Percentiles rank a stretch among this genome's conserved stretches.
These are phyloP conservation scores for Phoma sp. DNA, from an alignment of 2,329 filamentous ascomycete species.

Conservation along the genomic window DNA sequence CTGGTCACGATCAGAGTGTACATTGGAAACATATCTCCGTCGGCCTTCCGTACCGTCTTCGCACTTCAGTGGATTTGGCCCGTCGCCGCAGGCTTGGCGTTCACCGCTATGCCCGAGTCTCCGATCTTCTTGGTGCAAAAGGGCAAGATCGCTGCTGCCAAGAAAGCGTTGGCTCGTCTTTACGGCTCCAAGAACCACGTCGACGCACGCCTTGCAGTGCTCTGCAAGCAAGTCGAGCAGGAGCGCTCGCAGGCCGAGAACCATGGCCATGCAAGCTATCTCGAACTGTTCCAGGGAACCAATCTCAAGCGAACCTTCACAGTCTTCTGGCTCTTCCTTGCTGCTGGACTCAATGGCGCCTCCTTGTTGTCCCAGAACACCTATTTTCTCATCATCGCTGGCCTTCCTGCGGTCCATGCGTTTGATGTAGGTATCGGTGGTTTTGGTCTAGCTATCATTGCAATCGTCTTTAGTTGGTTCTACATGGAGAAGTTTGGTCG, in stretches of 20 bases:
- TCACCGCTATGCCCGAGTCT: conserved; percentile 13
- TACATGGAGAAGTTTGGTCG: conserved; percentile 16
- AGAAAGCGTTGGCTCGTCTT: conserved; percentile 6
- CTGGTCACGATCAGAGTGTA: conserved; percentile 12
- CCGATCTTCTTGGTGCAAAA: conserved; percentile 13
- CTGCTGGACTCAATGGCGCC: conserved; percentile 13
- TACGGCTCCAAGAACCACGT: conserved; percentile 8
- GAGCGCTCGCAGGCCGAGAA: conserved; percentile 1
- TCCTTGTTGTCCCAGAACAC: conserved; percentile 11
- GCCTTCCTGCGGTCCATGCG: conserved; percentile 8
- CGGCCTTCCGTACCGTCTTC: conserved; percentile 6
- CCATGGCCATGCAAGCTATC: conserved; percentile 6
- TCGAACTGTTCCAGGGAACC: conserved; percentile 8
- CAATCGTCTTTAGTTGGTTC: conserved; percentile 13
- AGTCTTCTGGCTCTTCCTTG: conserved; percentile 13
- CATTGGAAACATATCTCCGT: neutral
- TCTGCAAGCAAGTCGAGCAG: conserved; percentile 6
- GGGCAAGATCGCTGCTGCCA: conserved; percentile 7
- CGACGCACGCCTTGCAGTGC: conserved; percentile 6
- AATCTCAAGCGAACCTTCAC: conserved; percentile 15
- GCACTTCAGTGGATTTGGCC: conserved; percentile 14
- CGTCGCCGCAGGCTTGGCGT: neutral
- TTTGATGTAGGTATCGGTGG: conserved; percentile 16
- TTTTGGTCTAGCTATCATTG: conserved; percentile 12
- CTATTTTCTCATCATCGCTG: conserved; percentile 14